Evolutionary conservation across 805 yeast species (phyloP).

Genomic region (Nakazawaea ishiwadae): DNA sequence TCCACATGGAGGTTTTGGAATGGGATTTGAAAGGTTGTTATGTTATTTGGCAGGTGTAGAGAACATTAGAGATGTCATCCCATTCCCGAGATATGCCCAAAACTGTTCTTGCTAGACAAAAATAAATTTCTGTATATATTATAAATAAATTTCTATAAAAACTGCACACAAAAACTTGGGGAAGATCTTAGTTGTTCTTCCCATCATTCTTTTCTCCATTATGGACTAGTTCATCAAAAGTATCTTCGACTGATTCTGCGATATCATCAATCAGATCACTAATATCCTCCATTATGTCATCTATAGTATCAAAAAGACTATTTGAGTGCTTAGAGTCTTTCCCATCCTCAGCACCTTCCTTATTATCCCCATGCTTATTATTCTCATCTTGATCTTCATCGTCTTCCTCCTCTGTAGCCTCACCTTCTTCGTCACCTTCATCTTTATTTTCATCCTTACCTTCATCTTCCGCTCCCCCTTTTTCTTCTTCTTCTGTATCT

Average conservation of each 20-base stretch:
- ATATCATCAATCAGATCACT: constrained; percentile 13
- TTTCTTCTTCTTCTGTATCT: background rate
- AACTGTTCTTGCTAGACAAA: constrained; percentile 38
- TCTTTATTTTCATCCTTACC: constrained; percentile 18
- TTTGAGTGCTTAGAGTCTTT: constrained; percentile 4
- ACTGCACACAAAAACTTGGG: background rate
- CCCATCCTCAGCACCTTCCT: constrained; percentile 4
- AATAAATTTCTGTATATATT: background rate
- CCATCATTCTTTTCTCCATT: background rate
- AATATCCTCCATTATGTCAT: constrained; percentile 11
- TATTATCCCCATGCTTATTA: constrained; percentile 12
- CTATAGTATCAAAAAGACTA: constrained; percentile 8
- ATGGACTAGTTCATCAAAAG: constrained; percentile 3
- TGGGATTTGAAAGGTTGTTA: constrained; percentile 86
- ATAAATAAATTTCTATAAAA: too few species aligned
- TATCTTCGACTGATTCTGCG: constrained; percentile 11
- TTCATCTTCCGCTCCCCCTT: constrained; percentile 14
- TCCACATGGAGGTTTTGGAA: constrained; percentile 97
- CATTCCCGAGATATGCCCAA: constrained; percentile 74
- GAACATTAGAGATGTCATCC: constrained; percentile 80
- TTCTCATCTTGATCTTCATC: constrained; percentile 18
- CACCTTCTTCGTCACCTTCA: constrained; percentile 15
- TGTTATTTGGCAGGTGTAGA: constrained; percentile 69
- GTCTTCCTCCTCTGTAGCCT: constrained; percentile 16
- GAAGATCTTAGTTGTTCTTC: background rate